Evolutionary conservation across 805 yeast genomes (phyloP).

Genomic region (Schizosaccharomyces japonicus): DNA sequence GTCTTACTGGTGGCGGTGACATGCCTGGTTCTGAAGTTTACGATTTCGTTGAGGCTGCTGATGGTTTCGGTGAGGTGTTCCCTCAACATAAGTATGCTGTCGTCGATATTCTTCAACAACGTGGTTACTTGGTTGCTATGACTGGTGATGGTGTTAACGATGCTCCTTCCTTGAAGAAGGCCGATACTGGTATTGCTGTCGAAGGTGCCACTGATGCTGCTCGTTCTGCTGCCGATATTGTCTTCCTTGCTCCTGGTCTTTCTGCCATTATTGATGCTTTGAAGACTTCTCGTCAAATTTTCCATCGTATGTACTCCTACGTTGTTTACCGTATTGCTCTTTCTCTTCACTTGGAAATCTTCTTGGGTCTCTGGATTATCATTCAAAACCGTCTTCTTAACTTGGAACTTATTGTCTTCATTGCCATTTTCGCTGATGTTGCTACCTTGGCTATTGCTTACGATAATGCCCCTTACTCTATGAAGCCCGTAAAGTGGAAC

Average conservation of each 20-base stretch:
- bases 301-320: constrained; percentile 97
- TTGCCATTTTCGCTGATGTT: constrained; percentile 80
- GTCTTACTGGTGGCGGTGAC: constrained; percentile 56
- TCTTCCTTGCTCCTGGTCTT: constrained; percentile 34
- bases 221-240: constrained; percentile 23
- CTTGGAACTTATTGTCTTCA: constrained; percentile 81
- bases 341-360: constrained; percentile 79
- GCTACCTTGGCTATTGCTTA: constrained; percentile 63
- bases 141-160: constrained; percentile 51
- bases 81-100: constrained; percentile 46
- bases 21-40: constrained; percentile 43
- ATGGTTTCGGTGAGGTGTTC: constrained; percentile 68
- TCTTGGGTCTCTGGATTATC: constrained; percentile 92
- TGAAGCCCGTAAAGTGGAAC: constrained; percentile 88
- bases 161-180: constrained; percentile 44
- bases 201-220: constrained; percentile 26
- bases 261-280: constrained; percentile 37
- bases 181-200: constrained; percentile 76
- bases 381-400: constrained; percentile 65
- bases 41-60: constrained; percentile 63
- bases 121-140: constrained; percentile 47
- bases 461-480: constrained; percentile 89
- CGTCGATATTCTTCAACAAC: constrained; percentile 37
- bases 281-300: constrained; percentile 86
- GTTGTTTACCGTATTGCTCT: constrained; percentile 95